These are phyloP conservation scores for Exophiala viscosa DNA, from an alignment of 2,329 filamentous ascomycete genomes.

Conservation along the genomic window DNA sequence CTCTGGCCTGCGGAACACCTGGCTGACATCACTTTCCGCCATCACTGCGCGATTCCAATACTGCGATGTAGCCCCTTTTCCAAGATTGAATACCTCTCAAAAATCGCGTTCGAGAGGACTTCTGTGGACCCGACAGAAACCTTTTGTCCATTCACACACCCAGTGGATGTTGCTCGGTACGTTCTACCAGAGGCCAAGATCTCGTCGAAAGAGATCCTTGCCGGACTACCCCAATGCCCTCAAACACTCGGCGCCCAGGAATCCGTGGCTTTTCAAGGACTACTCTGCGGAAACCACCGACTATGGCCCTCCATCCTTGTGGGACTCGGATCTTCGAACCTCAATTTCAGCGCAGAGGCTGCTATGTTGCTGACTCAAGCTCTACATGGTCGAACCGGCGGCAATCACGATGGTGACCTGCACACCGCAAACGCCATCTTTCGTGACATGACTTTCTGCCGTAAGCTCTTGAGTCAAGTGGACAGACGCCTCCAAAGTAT, in stretches of 20 bases:
- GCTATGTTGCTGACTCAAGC: constrained; percentile 48
- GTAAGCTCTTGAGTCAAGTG: constrained; percentile 40
- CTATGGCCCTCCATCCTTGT: constrained; percentile 49
- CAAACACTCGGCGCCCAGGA: constrained; percentile 47
- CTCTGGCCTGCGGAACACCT: constrained; percentile 39
- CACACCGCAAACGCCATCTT: constrained; percentile 4
- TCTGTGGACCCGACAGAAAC: not conserved
- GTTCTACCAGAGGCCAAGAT: constrained; percentile 38
- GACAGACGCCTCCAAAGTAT: constrained; percentile 46
- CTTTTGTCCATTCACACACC: not conserved
- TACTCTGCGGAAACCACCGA: constrained; percentile 43
- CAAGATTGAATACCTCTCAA: constrained; percentile 28
- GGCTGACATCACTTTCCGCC: constrained; percentile 40
- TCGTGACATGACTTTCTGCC: constrained; percentile 5
- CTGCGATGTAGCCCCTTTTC: constrained; percentile 38
- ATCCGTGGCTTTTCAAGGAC: constrained; percentile 44
- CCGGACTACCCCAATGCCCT: constrained; percentile 48
- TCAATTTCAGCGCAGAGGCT: constrained; percentile 59
- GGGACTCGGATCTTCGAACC: constrained; percentile 50
- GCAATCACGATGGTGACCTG: constrained; percentile 39
- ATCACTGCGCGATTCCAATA: constrained; percentile 42
- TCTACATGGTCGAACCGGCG: constrained; percentile 52
- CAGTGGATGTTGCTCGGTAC: constrained; percentile 8
- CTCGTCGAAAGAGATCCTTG: constrained; percentile 48
- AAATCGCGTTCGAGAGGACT: constrained; percentile 20